A percentile compares a stretch with the other conserved stretches of the same genome.
Evolutionary conservation across 805 yeast genomes (phyloP).

Genomic region (Novakomyces olei): DNA sequence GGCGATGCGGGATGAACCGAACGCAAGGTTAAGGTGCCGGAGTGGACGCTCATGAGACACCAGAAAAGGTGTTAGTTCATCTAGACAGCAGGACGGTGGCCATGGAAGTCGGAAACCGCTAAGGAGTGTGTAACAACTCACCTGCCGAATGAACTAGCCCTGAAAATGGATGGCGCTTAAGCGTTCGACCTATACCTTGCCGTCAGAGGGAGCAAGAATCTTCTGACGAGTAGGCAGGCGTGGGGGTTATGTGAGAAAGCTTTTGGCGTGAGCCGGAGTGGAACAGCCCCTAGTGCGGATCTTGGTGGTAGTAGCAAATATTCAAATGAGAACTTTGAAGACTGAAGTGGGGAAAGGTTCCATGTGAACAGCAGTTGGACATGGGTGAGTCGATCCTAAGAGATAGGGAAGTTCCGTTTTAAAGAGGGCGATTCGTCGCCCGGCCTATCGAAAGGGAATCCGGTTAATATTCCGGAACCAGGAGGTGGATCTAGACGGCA

Average conservation of each 20-base stretch:
- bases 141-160: constrained; percentile 21
- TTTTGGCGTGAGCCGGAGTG: constrained; percentile 21
- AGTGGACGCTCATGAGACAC: constrained; percentile 24
- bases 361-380: constrained; percentile 23
- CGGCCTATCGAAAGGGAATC: constrained; percentile 23
- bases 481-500: constrained; percentile 23
- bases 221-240: constrained; percentile 24
- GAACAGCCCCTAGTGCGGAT: constrained; percentile 23
- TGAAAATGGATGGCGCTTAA: constrained; percentile 23
- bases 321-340: constrained; percentile 23
- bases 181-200: constrained; percentile 23
- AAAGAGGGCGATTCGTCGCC: constrained; percentile 18
- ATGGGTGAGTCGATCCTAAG: constrained; percentile 25
- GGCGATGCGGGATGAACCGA: constrained; percentile 27
- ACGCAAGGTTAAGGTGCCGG: constrained; percentile 22
- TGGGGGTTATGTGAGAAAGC: constrained; percentile 22
- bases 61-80: constrained; percentile 23
- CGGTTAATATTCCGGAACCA: constrained; percentile 25
- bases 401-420: constrained; percentile 21
- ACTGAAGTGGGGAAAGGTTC: constrained; percentile 24
- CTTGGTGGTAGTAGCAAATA: constrained; percentile 24
- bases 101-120: constrained; percentile 24
- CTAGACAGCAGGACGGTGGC: constrained; percentile 30
- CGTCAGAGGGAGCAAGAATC: constrained; percentile 20
- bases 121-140: constrained; percentile 29